Evolutionary conservation across 2,329 filamentous ascomycete species (phyloP), one percentile per base, ranked within the genome.

Genomic region (Talaromyces rugulosus): DNA sequence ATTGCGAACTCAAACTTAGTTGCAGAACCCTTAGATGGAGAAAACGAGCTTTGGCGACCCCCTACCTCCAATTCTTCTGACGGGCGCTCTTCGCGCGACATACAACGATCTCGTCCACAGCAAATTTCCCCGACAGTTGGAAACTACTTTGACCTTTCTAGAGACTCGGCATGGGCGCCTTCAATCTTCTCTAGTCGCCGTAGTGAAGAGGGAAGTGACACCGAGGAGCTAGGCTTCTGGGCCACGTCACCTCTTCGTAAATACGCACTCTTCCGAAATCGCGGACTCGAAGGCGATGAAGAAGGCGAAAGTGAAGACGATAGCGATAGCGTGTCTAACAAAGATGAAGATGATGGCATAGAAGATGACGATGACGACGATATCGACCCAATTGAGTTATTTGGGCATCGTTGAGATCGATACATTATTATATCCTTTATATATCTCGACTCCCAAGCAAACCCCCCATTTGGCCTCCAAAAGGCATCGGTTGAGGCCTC

Each of bases 201-300:
- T 62, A 58, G 65, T 66, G 18, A 70, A n/a, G 75, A 77, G 8
- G 82, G 85, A 16, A 82, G 82, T 0, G 81, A 83, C 2, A 50
- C 55, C 18, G 85, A 86, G 60, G 82, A 88, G 62, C 69, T 88
- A 33, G 81, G 82, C 33, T 81, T 88, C 56, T 88, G 85, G 83
- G 81, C 81, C 53, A 65, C 67, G 16, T 76, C 79, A 12, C 80
- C 78, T 70, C 76, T 81, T 27, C 71, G 72, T 52, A 71, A 69
- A 59, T 76, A 76, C 66, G 67, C 73, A 6, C 71, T 77, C 34
- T 71, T 77, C 56, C 66, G 71, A 6, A 69, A 69, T 27, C 70
- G 71, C 34, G 65, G 67, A 3, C 66, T 70, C 42, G 65, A 67
- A n/a, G 62, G 62, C 3, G 70, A 74, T 60, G 66, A 69, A 8